These are phyloP conservation scores for Suillus tomentosus DNA, from an alignment of 768 basidiomycete genomes.

Conservation along the genomic window DNA sequence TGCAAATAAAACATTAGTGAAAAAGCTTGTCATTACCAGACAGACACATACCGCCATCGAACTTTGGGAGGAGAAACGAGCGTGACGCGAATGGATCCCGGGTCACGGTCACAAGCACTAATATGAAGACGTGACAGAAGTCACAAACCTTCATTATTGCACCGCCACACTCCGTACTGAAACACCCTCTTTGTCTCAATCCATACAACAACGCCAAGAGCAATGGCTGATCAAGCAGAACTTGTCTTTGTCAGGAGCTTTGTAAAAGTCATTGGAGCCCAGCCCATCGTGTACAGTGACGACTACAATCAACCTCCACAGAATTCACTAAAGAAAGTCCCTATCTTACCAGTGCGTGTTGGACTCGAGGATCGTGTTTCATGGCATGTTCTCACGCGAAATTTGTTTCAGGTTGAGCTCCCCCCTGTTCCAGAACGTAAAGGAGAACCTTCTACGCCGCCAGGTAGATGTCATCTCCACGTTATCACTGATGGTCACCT, in stretches of 20 bases:
- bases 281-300: constrained; percentile 69
- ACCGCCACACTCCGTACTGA: not conserved
- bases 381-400: constrained; percentile 8
- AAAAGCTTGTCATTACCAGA: not conserved
- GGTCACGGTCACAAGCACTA: constrained; percentile 18
- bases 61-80: constrained; percentile 14
- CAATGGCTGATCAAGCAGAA: constrained; percentile 59
- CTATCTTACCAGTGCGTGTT: constrained; percentile 61
- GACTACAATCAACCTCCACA: constrained; percentile 76
- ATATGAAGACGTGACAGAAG: not conserved
- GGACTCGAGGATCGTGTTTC: constrained; percentile 12
- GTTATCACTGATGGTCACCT: constrained; percentile 12
- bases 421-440: constrained; percentile 62
- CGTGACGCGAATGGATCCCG: constrained; percentile 20
- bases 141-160: constrained; percentile 4
- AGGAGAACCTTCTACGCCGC: constrained; percentile 30
- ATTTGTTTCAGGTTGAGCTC: constrained; percentile 49
- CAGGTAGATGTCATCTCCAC: constrained; percentile 29
- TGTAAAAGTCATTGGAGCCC: constrained; percentile 60
- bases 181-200: constrained; percentile 8
- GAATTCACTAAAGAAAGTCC: constrained; percentile 67
- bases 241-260: constrained; percentile 68
- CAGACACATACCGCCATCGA: constrained; percentile 41
- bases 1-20: constrained; percentile 17
- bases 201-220: not conserved